Percentiles rank a stretch among this genome's conserved stretches.
Evolutionary conservation across 2,329 filamentous ascomycete genomes (phyloP).

Genomic region (Mollisiaceae sp.): DNA sequence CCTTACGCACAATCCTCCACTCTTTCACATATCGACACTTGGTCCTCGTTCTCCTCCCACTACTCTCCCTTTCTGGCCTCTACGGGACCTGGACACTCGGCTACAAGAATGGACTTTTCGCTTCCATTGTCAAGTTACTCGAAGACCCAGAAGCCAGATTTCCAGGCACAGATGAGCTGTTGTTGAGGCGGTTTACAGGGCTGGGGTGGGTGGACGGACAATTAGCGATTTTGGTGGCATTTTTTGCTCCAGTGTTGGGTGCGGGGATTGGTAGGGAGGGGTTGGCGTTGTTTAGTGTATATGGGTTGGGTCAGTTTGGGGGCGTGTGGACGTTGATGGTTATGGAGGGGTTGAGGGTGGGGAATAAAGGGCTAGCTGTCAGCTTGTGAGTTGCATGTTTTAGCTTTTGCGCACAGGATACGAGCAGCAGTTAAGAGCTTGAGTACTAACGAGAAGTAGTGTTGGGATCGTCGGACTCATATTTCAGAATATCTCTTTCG

Average conservation of each 20-base stretch:
- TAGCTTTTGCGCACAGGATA: neutral
- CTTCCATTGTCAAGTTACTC: conserved; percentile 22
- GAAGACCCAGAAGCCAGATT: conserved; percentile 25
- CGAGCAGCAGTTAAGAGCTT: neutral
- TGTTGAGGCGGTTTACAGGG: conserved; percentile 35
- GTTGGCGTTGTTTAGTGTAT: conserved; percentile 32
- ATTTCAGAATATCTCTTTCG: conserved; percentile 50
- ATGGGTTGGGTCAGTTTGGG: conserved; percentile 39
- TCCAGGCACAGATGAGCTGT: conserved; percentile 25
- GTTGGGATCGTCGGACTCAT: conserved; percentile 48
- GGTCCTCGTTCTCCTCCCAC: conserved; percentile 30
- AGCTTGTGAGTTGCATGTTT: conserved; percentile 46
- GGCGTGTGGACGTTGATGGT: conserved; percentile 42
- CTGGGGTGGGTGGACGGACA: conserved; percentile 33
- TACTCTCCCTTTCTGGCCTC: conserved; percentile 30
- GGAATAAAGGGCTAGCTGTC: conserved; percentile 48
- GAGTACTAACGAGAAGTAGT: conserved; percentile 24
- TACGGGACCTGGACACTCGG: conserved; percentile 29
- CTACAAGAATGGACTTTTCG: conserved; percentile 33
- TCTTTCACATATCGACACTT: conserved; percentile 24
- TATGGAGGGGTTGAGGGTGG: conserved; percentile 51
- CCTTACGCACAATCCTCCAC: conserved; percentile 4
- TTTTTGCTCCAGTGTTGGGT: conserved; percentile 36
- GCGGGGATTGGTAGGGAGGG: conserved; percentile 22
- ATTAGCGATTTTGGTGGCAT: conserved; percentile 32